phyloP scores from a whole-genome alignment of 306 rosid genomes.

The Luffa acutangula region DNA sequence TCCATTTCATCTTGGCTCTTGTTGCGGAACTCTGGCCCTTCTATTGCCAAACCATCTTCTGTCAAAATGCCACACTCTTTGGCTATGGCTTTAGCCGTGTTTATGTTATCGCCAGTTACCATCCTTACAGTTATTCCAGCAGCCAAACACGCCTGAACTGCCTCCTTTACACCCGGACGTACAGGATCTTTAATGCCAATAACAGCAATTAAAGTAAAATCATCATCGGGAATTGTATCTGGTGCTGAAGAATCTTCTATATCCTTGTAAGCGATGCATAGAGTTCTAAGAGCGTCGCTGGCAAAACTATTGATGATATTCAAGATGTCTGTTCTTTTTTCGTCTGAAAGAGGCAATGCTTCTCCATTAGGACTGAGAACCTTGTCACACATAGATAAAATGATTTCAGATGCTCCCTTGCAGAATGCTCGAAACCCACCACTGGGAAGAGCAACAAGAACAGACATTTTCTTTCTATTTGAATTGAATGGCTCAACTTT shows the following conservation, averaged over 20 bases:
- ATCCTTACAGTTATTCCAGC: constrained; percentile 77
- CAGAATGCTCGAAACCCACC: constrained; percentile 42
- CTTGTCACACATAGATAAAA: constrained; percentile 52
- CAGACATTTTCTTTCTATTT: constrained; percentile 56
- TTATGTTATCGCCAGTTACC: constrained; percentile 92
- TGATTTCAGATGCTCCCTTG: constrained; percentile 87
- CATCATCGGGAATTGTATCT: constrained; percentile 38
- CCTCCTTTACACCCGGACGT: constrained; percentile 72
- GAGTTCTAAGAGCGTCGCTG: constrained; percentile 73
- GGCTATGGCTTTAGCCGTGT: constrained; percentile 94
- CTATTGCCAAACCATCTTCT: constrained; percentile 70
- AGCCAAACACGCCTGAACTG: constrained; percentile 61
- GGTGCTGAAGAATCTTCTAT: constrained; percentile 16
- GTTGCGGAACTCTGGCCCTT: constrained; percentile 70
- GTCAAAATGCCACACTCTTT: constrained; percentile 89
- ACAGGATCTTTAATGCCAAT: constrained; percentile 93
- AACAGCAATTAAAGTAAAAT: constrained; percentile 48
- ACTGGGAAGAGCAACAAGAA: constrained; percentile 50
- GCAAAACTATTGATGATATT: constrained; percentile 53
- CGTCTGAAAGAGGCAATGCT: constrained; percentile 36
- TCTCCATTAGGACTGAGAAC: constrained; percentile 45
- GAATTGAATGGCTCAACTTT: constrained; percentile 83
- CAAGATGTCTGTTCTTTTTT: constrained; percentile 30
- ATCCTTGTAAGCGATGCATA: constrained; percentile 56
- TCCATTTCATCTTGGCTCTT: constrained; percentile 46